A percentile compares a stretch with the other conserved stretches of the same genome.
Evolutionary conservation across 2,329 filamentous ascomycete species (phyloP).

Genomic region (Clarireedia paspali): DNA sequence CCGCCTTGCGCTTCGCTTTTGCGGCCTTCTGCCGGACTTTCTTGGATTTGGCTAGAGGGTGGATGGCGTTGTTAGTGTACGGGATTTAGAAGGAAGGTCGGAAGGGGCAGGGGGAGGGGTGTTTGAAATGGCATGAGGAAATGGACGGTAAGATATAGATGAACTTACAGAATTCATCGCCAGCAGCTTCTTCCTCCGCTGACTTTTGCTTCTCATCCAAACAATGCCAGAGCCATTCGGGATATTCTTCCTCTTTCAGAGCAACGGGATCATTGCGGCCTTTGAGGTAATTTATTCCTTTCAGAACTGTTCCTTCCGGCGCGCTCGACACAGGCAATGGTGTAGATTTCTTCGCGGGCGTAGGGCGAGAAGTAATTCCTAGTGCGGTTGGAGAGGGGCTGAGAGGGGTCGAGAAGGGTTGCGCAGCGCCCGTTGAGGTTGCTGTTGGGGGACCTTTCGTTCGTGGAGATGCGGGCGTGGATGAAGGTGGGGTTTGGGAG

Average conservation of each 20-base stretch:
- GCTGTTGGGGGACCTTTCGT: conserved; percentile 16
- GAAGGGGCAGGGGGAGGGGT: not conserved
- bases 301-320: conserved; percentile 60
- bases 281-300: conserved; percentile 73
- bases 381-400: conserved; percentile 18
- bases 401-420: conserved; percentile 29
- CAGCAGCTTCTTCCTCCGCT: conserved; percentile 41
- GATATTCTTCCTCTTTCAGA: conserved; percentile 67
- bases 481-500: conserved; percentile 22
- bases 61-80: not conserved
- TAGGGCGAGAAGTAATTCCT: not conserved
- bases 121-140: not conserved
- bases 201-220: conserved; percentile 54
- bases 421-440: conserved; percentile 24
- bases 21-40: conserved; percentile 68
- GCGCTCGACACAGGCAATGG: conserved; percentile 15
- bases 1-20: conserved; percentile 49
- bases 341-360: conserved; percentile 1
- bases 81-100: not conserved
- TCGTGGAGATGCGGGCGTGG: conserved; percentile 14
- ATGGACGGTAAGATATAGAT: not conserved
- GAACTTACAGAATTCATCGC: conserved; percentile 74
- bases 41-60: conserved; percentile 65
- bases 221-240: conserved; percentile 71
- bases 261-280: conserved; percentile 66